Evolutionary conservation across 805 yeast genomes (phyloP), one percentile per base, ranked within the genome.

Genomic region (Ogataea corticis): DNA sequence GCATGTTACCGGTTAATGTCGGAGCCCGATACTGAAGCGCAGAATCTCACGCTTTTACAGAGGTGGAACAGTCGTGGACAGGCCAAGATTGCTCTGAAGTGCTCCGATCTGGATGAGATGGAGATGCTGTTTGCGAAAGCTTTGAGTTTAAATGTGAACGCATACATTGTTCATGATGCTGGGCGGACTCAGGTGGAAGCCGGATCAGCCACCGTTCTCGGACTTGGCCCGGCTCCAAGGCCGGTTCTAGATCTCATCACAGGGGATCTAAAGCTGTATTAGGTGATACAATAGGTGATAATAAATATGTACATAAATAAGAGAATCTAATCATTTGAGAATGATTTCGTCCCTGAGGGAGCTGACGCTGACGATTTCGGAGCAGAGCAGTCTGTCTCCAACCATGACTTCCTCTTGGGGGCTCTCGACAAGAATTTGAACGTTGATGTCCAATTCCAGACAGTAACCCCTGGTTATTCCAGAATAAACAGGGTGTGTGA

Each of bases 111-210:
- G 55, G 90, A 87, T 41, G 85, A 76, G 40, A 76, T 94, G 80
- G 89, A 86, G 57, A 66, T 81, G 36, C 67, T 94, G 23, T 87
- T 80, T 65, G 92, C 95, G 3, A 79, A 77, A 57, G 97, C 97
- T 1, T 76, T 87, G 30, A 80, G 89, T 2, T 58, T 87, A 44
- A 91, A 91, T 6, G 77, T 94, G 14, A 86, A 89, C 57, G 80
- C 92, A 2, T 78, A 82, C 52, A 77, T 88, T 5, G 89, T 94
- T 31, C 95, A 86, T 56, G 99, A 94, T 68, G 99, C 99, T 19
- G 99, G 99, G 3, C 77, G 97, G 57, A 92, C 99, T 1, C 97
- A 94, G 64, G 81, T 94, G 41, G 96, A 88, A n/a, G 86, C 96
- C 5, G 98, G 98, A 1, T 83, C 94, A 48, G 95, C 96, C 2